A percentile compares a stretch with the other conserved stretches of the same genome.
Evolutionary conservation across 1,139 yeast species (phyloP).

Genomic region (Nematodospora anomalae): DNA sequence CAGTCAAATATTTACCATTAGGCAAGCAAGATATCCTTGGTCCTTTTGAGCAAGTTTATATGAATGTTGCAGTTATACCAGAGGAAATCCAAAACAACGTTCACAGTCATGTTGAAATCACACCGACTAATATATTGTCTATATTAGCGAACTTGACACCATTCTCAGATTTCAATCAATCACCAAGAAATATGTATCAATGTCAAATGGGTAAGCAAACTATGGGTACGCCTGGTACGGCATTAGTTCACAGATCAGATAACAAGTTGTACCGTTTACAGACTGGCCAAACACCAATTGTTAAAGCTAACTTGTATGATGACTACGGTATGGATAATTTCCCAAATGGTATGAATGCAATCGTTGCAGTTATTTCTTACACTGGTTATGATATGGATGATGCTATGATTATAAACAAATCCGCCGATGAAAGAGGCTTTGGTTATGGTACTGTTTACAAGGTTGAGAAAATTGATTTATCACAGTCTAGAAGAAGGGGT

Average conservation of each 20-base stretch:
- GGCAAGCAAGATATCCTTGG: constrained; percentile 86
- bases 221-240: constrained; percentile 99
- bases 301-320: constrained; percentile 88
- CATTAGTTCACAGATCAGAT: constrained; percentile 87
- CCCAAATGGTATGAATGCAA: constrained; percentile 98
- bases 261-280: constrained; percentile 91
- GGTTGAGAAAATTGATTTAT: constrained; percentile 85
- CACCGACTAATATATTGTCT: constrained; percentile 92
- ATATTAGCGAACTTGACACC: constrained; percentile 96
- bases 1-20: constrained; percentile 85
- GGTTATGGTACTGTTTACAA: constrained; percentile 97
- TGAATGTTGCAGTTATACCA: constrained; percentile 94
- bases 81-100: constrained; percentile 79
- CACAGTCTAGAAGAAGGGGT: constrained; percentile 79
- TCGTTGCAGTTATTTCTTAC: constrained; percentile 96
- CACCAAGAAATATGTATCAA: constrained; percentile 99
- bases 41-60: constrained; percentile 96
- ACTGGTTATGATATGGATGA: constrained; percentile 99
- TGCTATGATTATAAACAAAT: constrained; percentile 97
- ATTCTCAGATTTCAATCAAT: constrained; percentile 96
- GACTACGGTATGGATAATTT: constrained; percentile 97
- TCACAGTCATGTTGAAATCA: constrained; percentile 90
- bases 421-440: constrained; percentile 97
- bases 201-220: constrained; percentile 99
- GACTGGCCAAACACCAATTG: constrained; percentile 96